phyloP scores from a whole-genome alignment of 768 basidiomycete genomes.

The Scleroderma citrinum region DNA sequence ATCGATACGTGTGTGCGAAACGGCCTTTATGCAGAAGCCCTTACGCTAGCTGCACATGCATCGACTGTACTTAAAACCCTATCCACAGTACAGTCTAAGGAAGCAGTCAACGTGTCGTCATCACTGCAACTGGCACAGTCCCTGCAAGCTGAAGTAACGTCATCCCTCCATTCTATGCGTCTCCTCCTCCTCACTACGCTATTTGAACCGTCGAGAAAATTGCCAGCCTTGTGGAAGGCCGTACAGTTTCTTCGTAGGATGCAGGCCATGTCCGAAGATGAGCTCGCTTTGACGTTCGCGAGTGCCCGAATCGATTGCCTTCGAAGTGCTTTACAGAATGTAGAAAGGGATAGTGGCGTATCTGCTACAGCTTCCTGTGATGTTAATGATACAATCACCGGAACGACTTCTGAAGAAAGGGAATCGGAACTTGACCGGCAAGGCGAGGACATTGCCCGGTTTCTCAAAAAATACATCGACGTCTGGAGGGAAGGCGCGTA shows the following conservation, averaged over 20 bases:
- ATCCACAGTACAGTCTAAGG: conserved; percentile 31
- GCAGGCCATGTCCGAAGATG: conserved; percentile 63
- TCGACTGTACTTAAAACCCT: conserved; percentile 39
- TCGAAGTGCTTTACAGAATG: conserved; percentile 47
- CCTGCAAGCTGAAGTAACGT: conserved; percentile 60
- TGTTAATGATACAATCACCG: conserved; percentile 9
- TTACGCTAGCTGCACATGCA: conserved; percentile 77
- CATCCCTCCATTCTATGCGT: conserved; percentile 62
- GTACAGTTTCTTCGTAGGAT: conserved; percentile 83
- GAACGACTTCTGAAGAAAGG: conserved; percentile 24
- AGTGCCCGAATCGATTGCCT: conserved; percentile 65
- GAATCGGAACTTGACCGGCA: conserved; percentile 50
- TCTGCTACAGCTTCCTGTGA: conserved; percentile 23
- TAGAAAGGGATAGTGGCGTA: conserved; percentile 37
- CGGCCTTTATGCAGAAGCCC: conserved; percentile 87
- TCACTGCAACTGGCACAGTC: conserved; percentile 37
- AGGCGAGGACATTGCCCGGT: conserved; percentile 67
- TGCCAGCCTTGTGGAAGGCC: conserved; percentile 87
- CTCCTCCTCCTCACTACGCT: conserved; percentile 72
- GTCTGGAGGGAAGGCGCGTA: conserved; percentile 89
- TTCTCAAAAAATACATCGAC: conserved; percentile 84
- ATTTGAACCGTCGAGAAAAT: conserved; percentile 75
- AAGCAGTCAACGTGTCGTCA: conserved; percentile 14
- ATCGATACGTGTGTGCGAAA: conserved; percentile 92
- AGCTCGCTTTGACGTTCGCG: conserved; percentile 84